Evolutionary conservation across 176 grass and related monocot species (phyloP), one percentile per base, ranked within the genome.

Genomic region (barley (Hordeum vulgare)): DNA sequence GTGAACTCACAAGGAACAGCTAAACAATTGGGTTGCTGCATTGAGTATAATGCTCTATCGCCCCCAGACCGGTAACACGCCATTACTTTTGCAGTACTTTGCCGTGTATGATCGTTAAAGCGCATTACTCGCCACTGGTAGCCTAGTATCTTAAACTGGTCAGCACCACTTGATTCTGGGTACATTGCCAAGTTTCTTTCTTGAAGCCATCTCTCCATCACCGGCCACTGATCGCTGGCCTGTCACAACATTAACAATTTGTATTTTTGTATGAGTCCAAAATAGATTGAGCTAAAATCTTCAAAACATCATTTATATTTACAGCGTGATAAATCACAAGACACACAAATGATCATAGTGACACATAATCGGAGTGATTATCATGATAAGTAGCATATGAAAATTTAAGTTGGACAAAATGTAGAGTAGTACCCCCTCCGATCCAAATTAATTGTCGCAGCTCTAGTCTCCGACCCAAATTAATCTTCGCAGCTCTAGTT

Each of bases 31-130:
- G 90, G 81, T 70, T 98, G 95, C 51, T 98, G 92, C 95, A 98
- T 93, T 73, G 94, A 82, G 67, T 86, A 90, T n/a, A 93, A 74
- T 15, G 85, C 89, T 49, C 69, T 61, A 33, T 75, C 81, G 66
- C 82, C 85, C 17, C 84, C 91, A 4, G 42, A 85, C 82, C 66
- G 88, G 86, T 87, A 93, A 72, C 81, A 84, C 3, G 90, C 81
- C 95, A 98, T 91, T 61, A 94, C 89, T 93, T 98, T 98, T 70
- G 75, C 92, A 44, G 89, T 63, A 54, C 90, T 98, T 87, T 98
- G 95, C 11, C 90, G 90, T 61, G 92, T 94, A 76, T 98, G 83
- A 27, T 91, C 88, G 33, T 98, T 98, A 82, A 98, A 98, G 10
- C 61, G 89, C 83, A 98, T 86, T 57, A 91, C 90, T 84, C 95